Conservation (phyloP, 2,329 filamentous ascomycete genomes). For the Aspergillus persii region DNA sequence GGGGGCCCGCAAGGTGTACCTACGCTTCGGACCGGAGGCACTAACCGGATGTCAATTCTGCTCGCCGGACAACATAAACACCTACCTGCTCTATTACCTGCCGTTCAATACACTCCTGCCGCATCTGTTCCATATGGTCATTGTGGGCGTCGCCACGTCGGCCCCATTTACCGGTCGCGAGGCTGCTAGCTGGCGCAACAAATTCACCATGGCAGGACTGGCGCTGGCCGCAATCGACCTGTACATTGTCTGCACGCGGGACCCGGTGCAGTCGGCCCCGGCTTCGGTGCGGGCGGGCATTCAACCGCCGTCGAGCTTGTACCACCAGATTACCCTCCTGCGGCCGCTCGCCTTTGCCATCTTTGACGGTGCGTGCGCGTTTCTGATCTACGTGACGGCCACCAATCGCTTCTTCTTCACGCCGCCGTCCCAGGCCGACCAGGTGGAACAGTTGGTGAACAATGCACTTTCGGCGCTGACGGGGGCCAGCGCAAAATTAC, state of each 20-base stretch:
- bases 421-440: conserved; percentile 61
- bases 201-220: conserved; percentile 64
- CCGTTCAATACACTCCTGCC: conserved; percentile 66
- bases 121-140: conserved; percentile 75
- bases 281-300: conserved; percentile 62
- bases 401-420: conserved; percentile 76
- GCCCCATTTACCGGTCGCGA: conserved; percentile 61
- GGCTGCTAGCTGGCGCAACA: conserved; percentile 66
- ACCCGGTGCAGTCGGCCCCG: conserved; percentile 55
- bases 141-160: conserved; percentile 73
- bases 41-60: conserved; percentile 81
- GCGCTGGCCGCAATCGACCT: conserved; percentile 63
- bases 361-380: conserved; percentile 64
- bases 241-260: conserved; percentile 64
- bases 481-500: conserved; percentile 63
- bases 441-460: conserved; percentile 57
- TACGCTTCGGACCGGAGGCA: conserved; percentile 74
- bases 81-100: conserved; percentile 78
- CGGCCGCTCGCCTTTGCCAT: conserved; percentile 64
- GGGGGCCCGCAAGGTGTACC: conserved; percentile 75
- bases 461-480: conserved; percentile 56
- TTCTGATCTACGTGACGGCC: conserved; percentile 69
- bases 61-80: conserved; percentile 63
- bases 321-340: conserved; percentile 51
- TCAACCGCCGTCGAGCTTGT: conserved; percentile 51